These are phyloP conservation scores for Drechslera avenae DNA, from an alignment of 2,329 filamentous ascomycete species.

Conservation along the genomic window DNA sequence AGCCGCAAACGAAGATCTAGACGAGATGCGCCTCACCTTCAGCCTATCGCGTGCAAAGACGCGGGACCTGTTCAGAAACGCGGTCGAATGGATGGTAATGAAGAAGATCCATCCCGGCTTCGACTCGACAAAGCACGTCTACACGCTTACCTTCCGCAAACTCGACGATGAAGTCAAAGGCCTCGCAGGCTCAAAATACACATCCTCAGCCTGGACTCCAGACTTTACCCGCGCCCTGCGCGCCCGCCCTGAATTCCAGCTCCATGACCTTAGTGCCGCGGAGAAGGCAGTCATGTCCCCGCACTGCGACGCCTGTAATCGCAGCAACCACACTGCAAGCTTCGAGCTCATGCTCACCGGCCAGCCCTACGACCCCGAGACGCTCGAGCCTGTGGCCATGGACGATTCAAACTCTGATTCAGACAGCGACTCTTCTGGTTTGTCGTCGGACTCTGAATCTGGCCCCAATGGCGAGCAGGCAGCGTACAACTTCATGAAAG, in stretches of 20 bases:
- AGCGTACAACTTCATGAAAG: slow-evolving; percentile 33
- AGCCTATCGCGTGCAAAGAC: slow-evolving; percentile 70
- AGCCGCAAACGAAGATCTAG: slow-evolving; percentile 48
- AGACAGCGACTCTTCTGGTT: slow-evolving; percentile 18
- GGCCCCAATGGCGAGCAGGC: slow-evolving; percentile 31
- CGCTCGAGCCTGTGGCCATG: slow-evolving; percentile 65
- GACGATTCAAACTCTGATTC: slow-evolving; percentile 45
- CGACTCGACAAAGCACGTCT: slow-evolving; percentile 65
- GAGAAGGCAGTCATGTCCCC: slow-evolving; percentile 21
- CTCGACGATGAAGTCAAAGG: slow-evolving; percentile 72
- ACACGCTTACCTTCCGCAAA: slow-evolving; percentile 70
- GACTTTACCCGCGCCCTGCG: slow-evolving; percentile 70
- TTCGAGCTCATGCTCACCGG: slow-evolving; percentile 68
- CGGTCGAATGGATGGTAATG: slow-evolving; percentile 81
- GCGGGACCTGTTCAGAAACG: slow-evolving; percentile 74
- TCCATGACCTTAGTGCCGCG: slow-evolving; percentile 36
- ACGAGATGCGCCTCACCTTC: slow-evolving; percentile 71
- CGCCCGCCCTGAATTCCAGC: slow-evolving; percentile 64
- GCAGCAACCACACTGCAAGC: slow-evolving; percentile 69
- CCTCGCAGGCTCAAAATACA: slow-evolving; percentile 71
- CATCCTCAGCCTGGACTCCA: slow-evolving; percentile 71
- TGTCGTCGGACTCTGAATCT: slow-evolving; percentile 28
- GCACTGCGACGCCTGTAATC: slow-evolving; percentile 73
- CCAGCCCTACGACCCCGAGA: slow-evolving; percentile 67
- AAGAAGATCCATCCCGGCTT: slow-evolving; percentile 77